These are phyloP conservation scores for Hura crepitans DNA, from an alignment of 441 rosid species.

Conservation along the genomic window DNA sequence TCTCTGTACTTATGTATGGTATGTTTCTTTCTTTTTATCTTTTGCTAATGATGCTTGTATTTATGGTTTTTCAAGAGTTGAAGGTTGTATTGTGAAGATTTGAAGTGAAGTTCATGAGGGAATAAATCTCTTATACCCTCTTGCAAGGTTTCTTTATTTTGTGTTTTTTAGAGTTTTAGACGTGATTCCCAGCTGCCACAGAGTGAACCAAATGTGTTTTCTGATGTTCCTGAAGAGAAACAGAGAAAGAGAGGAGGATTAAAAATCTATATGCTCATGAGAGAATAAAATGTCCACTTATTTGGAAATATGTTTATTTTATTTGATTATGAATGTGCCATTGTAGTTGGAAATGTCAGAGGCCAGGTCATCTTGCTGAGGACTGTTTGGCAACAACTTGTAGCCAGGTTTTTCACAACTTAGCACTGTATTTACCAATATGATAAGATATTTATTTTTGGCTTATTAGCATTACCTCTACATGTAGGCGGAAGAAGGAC, in stretches of 20 bases:
- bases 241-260: neutral
- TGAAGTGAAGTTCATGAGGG: slow-evolving; percentile 3
- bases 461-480: slow-evolving; percentile 10
- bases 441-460: slow-evolving; percentile 1
- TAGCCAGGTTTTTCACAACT: slow-evolving; percentile 33
- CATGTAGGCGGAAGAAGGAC: slow-evolving; percentile 32
- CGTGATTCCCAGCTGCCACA: neutral
- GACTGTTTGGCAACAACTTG: slow-evolving; percentile 45
- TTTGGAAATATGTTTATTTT: neutral
- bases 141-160: neutral
- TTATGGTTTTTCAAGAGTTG: neutral
- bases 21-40: slow-evolving; percentile 16
- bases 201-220: neutral
- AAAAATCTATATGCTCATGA: too few species aligned
- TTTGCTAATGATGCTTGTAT: neutral
- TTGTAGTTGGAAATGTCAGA: slow-evolving; percentile 60
- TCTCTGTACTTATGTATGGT: slow-evolving; percentile 66
- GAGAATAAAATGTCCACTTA: neutral
- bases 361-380: slow-evolving; percentile 68
- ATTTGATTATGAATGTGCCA: slow-evolving; percentile 1
- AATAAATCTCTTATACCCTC: neutral
- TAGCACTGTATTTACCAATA: slow-evolving; percentile 1
- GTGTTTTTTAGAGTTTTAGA: neutral
- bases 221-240: neutral
- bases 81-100: slow-evolving; percentile 1